Base-by-base conservation (phyloP, 2,329 filamentous ascomycete genomes). In the Sordariomycetes sp. region DNA sequence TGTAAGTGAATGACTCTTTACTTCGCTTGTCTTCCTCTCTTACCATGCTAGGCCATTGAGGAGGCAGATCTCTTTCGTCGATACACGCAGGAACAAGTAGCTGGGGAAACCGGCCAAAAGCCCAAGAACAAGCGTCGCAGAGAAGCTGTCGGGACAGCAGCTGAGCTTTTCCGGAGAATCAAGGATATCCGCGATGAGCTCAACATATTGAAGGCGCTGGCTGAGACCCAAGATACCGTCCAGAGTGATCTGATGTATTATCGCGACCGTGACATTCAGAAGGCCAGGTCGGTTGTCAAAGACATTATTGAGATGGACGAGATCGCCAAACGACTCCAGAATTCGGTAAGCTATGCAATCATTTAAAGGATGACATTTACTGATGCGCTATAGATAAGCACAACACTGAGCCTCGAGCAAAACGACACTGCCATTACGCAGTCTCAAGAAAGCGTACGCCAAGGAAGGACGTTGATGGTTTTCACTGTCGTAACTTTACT, bases 171-270 rank as follows among this genome's bases (percentile, higher is more conserved):
- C 11, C 32, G 42, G 6, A 36, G 46, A 1, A 42, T 48, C 10
- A 49, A 49, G 33, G 46, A 49, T 19, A 33, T 48, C 9, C 44
- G 45, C 2, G 44, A 49, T 3, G 45, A 48, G 35, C 29, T 48
- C 0, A 45, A 44, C 7, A 49, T 47, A 10, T 34, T 45, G 3
- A 38, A 35, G 6, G 27, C 42, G 0, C 35, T 39, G 8, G 44
- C 38, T 0, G 25, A 36, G 15, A 35, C 33, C 6, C 45, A 49
- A 18, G 10, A 21, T 10, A 30, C 18, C 2, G 37, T 45, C 4
- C 36, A 47, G 15, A 18, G 25, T 4, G 23, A 21, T 4, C 15
- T 37, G 21, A 19, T 10, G 2, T 5, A 23, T 12, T 8, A 21
- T 2, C 10, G 27, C 14, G 12, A 11, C 7, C 15, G 32, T 4